Evolutionary conservation across 371 early-diverging fungal species (phyloP), one percentile per base, ranked within the genome.

Genomic region (Mucor lusitanicus): DNA sequence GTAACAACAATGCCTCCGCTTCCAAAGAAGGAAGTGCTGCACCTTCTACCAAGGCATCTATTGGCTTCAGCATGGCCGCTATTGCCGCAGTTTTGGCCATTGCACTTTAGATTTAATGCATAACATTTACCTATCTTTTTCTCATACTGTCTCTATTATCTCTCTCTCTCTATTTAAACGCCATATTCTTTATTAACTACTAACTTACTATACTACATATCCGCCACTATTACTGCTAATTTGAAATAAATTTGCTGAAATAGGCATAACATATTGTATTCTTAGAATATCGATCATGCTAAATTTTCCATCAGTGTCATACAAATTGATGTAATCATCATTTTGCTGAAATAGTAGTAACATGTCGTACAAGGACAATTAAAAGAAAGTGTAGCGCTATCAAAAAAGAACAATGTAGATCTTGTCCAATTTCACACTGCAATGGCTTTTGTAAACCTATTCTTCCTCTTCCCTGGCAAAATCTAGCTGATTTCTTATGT

Each of bases 1-100:
- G 48, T 59, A 57, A 57, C 17, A 27, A 11, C 17, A 27, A 11
- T 30, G 37, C 27, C 40, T 42, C 19, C 19, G 25, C 64, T 23
- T 27, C 40, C 44, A 23, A 30, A 15, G 12, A 35, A 3, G 48
- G 44, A 15, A 61, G 48, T 61, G 63, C 54, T 39, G 53, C 55
- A 33, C 17, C 63, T 25, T 37, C 63, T 48, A 32, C 37, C 46
- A 64, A 57, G 35, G 33, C 53, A 32, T 40, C 64, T 21, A 50
- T 61, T 35, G 61, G 50, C 32, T 35, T 61, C 2, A 48, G 35
- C 21, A 33, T 19, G n/a, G 28, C 42, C 19, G 54, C 40, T 27
- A 39, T 19, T 39, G 28, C 35, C 30, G 54, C 40, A 17, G 54
- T 27, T 39, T 9, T 55, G 28, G 54, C 30, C n/a, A 28, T 63